Conservation (phyloP, 2,329 filamentous ascomycete species). For the Aotearoamyces nothofagi region DNA sequence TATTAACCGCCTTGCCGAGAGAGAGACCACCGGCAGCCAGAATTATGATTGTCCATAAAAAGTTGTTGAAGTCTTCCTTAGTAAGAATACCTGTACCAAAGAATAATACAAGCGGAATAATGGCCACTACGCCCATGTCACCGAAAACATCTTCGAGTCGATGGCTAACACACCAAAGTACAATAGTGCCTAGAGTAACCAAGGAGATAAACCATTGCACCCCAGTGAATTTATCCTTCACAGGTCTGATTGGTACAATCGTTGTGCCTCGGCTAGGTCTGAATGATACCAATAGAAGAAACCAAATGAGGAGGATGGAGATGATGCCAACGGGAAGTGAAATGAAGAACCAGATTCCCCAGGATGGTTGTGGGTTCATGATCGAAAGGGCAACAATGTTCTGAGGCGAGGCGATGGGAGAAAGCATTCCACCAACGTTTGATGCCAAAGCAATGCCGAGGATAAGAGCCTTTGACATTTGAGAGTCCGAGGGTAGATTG, state of each 20-base stretch:
- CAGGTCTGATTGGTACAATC: slow-evolving; percentile 79
- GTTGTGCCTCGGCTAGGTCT: slow-evolving; percentile 70
- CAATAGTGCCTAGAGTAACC: slow-evolving; percentile 72
- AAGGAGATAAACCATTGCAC: slow-evolving; percentile 86
- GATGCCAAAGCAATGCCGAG: slow-evolving; percentile 89
- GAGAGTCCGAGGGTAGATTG: slow-evolving; percentile 76
- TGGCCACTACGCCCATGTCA: slow-evolving; percentile 96
- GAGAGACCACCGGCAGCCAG: slow-evolving; percentile 86
- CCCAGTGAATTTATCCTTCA: slow-evolving; percentile 77
- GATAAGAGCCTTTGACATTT: slow-evolving; percentile 90
- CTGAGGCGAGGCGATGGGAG: slow-evolving; percentile 91
- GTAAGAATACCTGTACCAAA: slow-evolving; percentile 93
- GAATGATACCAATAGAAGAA: slow-evolving; percentile 73
- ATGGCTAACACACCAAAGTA: slow-evolving; percentile 84
- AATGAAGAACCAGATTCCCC: slow-evolving; percentile 96
- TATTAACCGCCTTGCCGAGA: slow-evolving; percentile 86
- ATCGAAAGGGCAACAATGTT: slow-evolving; percentile 95
- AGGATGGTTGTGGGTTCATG: slow-evolving; percentile 83
- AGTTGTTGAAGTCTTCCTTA: slow-evolving; percentile 99
- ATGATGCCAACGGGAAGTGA: slow-evolving; percentile 84
- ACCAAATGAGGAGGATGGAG: slow-evolving; percentile 78
- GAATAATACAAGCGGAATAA: slow-evolving; percentile 89
- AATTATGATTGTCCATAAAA: slow-evolving; percentile 99
- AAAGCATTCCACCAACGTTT: slow-evolving; percentile 92
- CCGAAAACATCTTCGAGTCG: slow-evolving; percentile 79